Percentiles rank a stretch among this genome's conserved stretches.
Evolutionary conservation across 495 filamentous ascomycete genomes (phyloP).

Genomic region (Trypethelium eluteriae): DNA sequence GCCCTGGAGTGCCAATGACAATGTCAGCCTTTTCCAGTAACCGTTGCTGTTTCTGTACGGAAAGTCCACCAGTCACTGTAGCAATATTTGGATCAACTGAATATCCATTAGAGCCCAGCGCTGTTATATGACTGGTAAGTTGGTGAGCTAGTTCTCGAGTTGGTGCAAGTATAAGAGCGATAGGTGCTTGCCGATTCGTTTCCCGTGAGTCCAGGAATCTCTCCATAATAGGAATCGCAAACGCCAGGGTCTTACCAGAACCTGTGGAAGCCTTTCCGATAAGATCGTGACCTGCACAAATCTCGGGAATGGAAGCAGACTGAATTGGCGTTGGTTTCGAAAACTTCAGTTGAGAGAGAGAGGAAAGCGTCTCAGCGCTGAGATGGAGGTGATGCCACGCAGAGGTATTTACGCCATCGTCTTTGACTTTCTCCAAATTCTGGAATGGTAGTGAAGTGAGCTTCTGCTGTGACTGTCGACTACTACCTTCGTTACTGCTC

Average conservation of each 20-base stretch:
- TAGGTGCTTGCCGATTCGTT: constrained; percentile 44
- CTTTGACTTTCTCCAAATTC: constrained; percentile 20
- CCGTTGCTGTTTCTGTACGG: constrained; percentile 85
- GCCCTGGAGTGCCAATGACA: constrained; percentile 82
- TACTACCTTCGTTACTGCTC: constrained; percentile 28
- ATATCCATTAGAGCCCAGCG: constrained; percentile 54
- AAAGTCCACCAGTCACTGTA: constrained; percentile 82
- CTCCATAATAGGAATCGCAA: constrained; percentile 71
- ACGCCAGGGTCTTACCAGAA: constrained; percentile 78
- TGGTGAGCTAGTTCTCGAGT: constrained; percentile 93
- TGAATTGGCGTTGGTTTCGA: constrained; percentile 74
- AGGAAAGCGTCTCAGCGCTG: constrained; percentile 56
- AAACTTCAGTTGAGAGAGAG: constrained; percentile 74
- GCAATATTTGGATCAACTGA: constrained; percentile 58
- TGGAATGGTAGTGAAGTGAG: constrained; percentile 2
- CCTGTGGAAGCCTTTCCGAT: constrained; percentile 78
- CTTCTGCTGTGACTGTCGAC: constrained; percentile 26
- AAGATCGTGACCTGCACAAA: constrained; percentile 64
- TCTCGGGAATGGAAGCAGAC: constrained; percentile 64
- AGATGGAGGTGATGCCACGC: constrained; percentile 68
- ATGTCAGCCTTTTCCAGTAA: constrained; percentile 70
- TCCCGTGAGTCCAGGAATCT: constrained; percentile 44
- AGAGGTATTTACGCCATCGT: constrained; percentile 51
- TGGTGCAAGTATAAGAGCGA: constrained; percentile 85
- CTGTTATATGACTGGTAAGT: constrained; percentile 68